These are phyloP conservation scores for Sarocladiaceae sp. DNA, from an alignment of 2,329 filamentous ascomycete genomes.

Conservation along the genomic window DNA sequence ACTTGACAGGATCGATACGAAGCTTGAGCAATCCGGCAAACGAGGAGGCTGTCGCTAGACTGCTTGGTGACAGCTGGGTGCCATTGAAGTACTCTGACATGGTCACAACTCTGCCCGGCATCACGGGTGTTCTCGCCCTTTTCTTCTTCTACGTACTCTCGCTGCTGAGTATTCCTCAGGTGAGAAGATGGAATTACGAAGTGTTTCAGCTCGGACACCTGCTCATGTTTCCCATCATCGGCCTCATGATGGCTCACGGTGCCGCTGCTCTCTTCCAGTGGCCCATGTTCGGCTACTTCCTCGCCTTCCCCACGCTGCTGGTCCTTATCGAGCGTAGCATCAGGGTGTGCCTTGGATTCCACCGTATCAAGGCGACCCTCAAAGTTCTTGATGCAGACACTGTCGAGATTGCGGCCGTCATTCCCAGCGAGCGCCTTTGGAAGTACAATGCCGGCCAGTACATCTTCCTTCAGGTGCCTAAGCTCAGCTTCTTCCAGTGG, in stretches of 20 bases:
- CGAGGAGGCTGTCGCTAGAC: constrained; percentile 35
- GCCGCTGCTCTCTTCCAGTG: constrained; percentile 42
- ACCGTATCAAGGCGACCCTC: constrained; percentile 39
- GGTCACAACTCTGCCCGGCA: constrained; percentile 40
- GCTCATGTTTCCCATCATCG: constrained; percentile 53
- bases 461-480: constrained; percentile 48
- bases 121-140: constrained; percentile 42
- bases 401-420: constrained; percentile 40
- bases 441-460: constrained; percentile 52
- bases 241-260: constrained; percentile 48
- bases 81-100: constrained; percentile 39
- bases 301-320: constrained; percentile 46
- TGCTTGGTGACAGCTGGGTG: constrained; percentile 37
- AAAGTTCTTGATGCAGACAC: constrained; percentile 47
- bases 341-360: constrained; percentile 41
- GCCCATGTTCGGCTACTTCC: constrained; percentile 51
- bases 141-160: constrained; percentile 43
- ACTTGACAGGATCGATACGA: constrained; percentile 45
- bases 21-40: constrained; percentile 39
- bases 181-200: constrained; percentile 47
- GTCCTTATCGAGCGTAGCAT: constrained; percentile 41
- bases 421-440: constrained; percentile 43
- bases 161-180: constrained; percentile 40
- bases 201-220: constrained; percentile 51
- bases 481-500: constrained; percentile 49